Percentiles rank a stretch among this genome's conserved stretches.
These are phyloP conservation scores for Laetiporus sulphureus DNA, from an alignment of 1,284 basidiomycete species.

Conservation along the genomic window DNA sequence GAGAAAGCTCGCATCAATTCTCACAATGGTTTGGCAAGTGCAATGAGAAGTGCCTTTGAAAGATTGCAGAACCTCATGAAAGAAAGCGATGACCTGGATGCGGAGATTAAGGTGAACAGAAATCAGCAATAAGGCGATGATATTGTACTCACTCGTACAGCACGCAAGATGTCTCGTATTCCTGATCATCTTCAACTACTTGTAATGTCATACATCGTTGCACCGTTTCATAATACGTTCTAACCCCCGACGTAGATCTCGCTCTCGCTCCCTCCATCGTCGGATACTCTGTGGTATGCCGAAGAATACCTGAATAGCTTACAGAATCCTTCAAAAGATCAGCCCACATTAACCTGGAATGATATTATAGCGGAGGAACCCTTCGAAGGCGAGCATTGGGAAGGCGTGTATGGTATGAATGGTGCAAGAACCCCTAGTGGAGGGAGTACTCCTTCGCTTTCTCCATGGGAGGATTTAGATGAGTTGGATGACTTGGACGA, in stretches of 20 bases:
- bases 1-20: conserved; percentile 68
- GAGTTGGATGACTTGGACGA: conserved; percentile 36
- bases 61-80: conserved; percentile 43
- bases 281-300: conserved; percentile 42
- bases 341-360: conserved; percentile 53
- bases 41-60: conserved; percentile 44
- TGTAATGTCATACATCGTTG: conserved; percentile 31
- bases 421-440: conserved; percentile 35
- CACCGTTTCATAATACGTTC: no score
- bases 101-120: conserved; percentile 50
- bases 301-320: conserved; percentile 41
- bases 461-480: conserved; percentile 35
- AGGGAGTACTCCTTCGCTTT: conserved; percentile 43
- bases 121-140: conserved; percentile 3
- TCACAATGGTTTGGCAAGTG: conserved; percentile 50
- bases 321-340: conserved; percentile 35
- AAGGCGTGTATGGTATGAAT: conserved; percentile 48
- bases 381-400: conserved; percentile 75
- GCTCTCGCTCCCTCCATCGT: conserved; percentile 46
- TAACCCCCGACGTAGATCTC: conserved; percentile 34
- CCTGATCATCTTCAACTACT: conserved; percentile 68
- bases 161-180: conserved; percentile 49
- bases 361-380: conserved; percentile 74
- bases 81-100: conserved; percentile 51
- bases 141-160: conserved; percentile 19